Evolutionary conservation across 371 early-diverging fungal genomes (phyloP).

Genomic region (Coelomomyces lativittatus): DNA sequence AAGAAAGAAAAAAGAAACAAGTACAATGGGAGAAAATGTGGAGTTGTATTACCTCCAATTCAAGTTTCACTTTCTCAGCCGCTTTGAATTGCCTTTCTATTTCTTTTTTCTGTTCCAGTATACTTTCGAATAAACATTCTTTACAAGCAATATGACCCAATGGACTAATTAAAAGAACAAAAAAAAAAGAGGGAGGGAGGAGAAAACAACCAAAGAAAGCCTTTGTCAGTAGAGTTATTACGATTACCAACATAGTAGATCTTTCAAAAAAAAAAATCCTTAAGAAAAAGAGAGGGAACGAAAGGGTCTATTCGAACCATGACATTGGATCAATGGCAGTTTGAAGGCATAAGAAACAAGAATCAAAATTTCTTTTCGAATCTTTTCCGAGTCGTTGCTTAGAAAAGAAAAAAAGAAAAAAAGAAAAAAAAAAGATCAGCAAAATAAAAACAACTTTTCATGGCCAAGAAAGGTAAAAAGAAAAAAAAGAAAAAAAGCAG

Average conservation of each 20-base stretch:
- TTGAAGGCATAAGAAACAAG: constrained; percentile 78
- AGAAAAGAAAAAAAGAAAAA: too few relatives aligned
- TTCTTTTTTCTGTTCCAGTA: constrained; percentile 66
- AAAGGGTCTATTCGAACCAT: constrained; percentile 20
- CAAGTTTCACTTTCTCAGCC: too few relatives aligned
- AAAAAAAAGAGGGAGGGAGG: not conserved
- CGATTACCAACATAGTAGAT: not conserved
- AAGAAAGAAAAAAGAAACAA: too few relatives aligned
- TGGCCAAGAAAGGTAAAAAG: constrained; percentile 1
- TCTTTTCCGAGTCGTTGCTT: constrained; percentile 70
- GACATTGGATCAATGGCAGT: constrained; percentile 62
- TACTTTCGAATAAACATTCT: constrained; percentile 73
- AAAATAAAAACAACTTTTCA: too few relatives aligned
- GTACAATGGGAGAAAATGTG: too few relatives aligned
- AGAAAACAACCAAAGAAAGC: too few relatives aligned
- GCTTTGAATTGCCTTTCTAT: constrained; percentile 40
- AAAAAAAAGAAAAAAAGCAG: not conserved
- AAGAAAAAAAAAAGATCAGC: too few relatives aligned
- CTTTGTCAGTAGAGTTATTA: not conserved
- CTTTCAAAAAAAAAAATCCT: too few relatives aligned
- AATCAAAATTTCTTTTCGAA: constrained; percentile 65
- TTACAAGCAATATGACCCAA: constrained; percentile 69
- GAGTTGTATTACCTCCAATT: too few relatives aligned
- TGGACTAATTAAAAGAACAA: constrained; percentile 6
- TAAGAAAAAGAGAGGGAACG: not conserved